These are phyloP conservation scores for Fragaria vesca DNA, from an alignment of 306 rosid genomes.

Conservation along the genomic window DNA sequence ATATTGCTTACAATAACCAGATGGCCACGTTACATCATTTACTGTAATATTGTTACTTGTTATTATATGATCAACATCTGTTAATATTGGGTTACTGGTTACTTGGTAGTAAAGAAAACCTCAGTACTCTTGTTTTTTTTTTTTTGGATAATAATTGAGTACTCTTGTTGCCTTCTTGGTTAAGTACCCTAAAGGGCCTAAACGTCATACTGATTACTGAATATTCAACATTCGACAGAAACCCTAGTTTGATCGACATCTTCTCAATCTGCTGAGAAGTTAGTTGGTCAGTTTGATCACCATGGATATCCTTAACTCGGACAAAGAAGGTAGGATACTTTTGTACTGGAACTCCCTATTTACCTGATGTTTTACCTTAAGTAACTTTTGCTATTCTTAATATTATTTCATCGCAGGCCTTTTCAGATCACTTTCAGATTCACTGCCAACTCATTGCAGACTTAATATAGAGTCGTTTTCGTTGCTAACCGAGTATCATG, in stretches of 20 bases:
- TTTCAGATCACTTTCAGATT: constrained; percentile 34
- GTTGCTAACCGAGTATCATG: constrained; percentile 24
- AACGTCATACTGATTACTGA: no score
- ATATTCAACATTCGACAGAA: not conserved
- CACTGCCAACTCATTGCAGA: constrained; percentile 45
- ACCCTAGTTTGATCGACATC: not conserved
- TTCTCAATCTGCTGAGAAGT: not conserved
- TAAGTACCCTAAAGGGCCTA: no score
- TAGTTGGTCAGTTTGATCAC: not conserved
- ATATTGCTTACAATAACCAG: no score
- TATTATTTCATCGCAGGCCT: constrained; percentile 25
- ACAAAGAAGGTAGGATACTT: not conserved
- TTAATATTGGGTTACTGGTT: not conserved
- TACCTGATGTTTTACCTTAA: not conserved
- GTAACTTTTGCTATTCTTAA: not conserved
- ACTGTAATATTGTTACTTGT: no score
- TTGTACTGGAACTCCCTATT: not conserved
- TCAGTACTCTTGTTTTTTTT: not conserved
- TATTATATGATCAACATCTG: no score
- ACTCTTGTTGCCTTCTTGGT: no score
- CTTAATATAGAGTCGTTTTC: constrained; percentile 49
- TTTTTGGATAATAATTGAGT: no score
- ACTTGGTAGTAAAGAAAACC: not conserved
- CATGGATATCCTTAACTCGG: not conserved
- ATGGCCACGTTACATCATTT: no score